Evolutionary conservation across 1,284 basidiomycete species (phyloP).

Genomic region (Jaminaea rosea): DNA sequence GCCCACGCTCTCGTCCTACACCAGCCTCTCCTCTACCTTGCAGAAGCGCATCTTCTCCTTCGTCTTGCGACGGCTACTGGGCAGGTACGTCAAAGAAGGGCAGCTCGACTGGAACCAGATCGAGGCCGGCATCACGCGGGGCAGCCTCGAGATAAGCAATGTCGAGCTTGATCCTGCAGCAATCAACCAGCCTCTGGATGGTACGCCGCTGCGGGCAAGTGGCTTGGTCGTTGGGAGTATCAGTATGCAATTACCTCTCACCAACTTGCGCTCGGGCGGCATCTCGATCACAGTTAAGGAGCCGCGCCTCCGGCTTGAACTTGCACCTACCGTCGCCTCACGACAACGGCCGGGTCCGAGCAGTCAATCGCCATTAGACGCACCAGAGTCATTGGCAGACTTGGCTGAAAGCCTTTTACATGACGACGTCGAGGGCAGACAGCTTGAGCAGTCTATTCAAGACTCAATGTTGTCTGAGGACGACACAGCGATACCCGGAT

Average conservation of each 20-base stretch:
- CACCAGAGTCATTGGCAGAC: neutral
- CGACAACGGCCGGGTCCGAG: neutral
- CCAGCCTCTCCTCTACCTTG: constrained; percentile 62
- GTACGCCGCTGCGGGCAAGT: constrained; percentile 61
- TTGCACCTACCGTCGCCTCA: no score
- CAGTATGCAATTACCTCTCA: constrained; percentile 25
- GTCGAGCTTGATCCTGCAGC: constrained; percentile 69
- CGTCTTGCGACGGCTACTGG: constrained; percentile 70
- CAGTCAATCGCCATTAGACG: neutral
- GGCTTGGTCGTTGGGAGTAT: constrained; percentile 55
- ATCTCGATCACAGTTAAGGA: constrained; percentile 16
- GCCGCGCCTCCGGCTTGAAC: neutral
- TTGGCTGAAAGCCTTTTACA: constrained; percentile 18
- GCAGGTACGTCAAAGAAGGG: constrained; percentile 74
- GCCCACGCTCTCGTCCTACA: constrained; percentile 16
- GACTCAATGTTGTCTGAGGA: constrained; percentile 17
- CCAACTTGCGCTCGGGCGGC: constrained; percentile 31
- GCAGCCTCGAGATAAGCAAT: constrained; percentile 73
- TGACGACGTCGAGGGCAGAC: constrained; percentile 17
- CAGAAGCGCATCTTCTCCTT: constrained; percentile 85
- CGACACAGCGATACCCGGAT: neutral
- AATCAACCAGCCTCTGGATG: constrained; percentile 64
- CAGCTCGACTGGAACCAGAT: constrained; percentile 78
- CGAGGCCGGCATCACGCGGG: constrained; percentile 81
- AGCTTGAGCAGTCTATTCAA: constrained; percentile 26